Base-by-base conservation (phyloP, 371 early-diverging fungal species). In the Paraphysoderma sedebokerense region DNA sequence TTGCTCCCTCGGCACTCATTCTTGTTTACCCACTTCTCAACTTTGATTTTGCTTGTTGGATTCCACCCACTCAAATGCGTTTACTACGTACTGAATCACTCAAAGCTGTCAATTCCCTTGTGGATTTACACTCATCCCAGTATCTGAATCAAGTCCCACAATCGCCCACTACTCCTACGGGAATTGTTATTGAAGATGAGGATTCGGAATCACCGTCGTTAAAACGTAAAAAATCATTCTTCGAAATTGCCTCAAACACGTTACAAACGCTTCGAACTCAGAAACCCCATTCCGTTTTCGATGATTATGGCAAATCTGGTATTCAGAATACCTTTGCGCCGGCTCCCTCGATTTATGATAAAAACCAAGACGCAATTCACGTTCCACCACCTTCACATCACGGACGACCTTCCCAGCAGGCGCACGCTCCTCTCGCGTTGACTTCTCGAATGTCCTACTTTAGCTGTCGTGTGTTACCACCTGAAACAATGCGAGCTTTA, bases 21-120 rank as follows among this genome's bases (percentile, higher is more conserved):
- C 65, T 92, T 30, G 74, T 86, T 19, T 96, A 96, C 56, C 91
- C 91, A 9, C 81, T 80, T 48, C 69, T 92, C 31, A 79, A 86
- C 44, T 85, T 89, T 53, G 86, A 92, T 56, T 72, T 91, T 57
- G 71, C 76, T 0, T 86, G 85, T 48, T 92, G 92, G 91, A 82
- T 92, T 79, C 69, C 82, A 0, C 69, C 76, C 0, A 61, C 66
- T 5, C 76, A 85, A 28, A 58, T 80, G 4, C 65, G 73, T 2
- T 56, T 80, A 15, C 66, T 86, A 38, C 65, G 80, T 11, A 70
- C 80, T 0, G 72, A 75, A 49, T 79, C 76, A 24, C 54, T 58
- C 24, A 62, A 58, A 40, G 63, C 56, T 33, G 42, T 42, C 5
- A 42, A 42, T 22, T 17, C 23, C 6, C 26, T 19, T 13, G 42